Evolutionary conservation across 2,329 filamentous ascomycete genomes (phyloP), one percentile per base, ranked within the genome.

Genomic region (Fusarium chaquense): DNA sequence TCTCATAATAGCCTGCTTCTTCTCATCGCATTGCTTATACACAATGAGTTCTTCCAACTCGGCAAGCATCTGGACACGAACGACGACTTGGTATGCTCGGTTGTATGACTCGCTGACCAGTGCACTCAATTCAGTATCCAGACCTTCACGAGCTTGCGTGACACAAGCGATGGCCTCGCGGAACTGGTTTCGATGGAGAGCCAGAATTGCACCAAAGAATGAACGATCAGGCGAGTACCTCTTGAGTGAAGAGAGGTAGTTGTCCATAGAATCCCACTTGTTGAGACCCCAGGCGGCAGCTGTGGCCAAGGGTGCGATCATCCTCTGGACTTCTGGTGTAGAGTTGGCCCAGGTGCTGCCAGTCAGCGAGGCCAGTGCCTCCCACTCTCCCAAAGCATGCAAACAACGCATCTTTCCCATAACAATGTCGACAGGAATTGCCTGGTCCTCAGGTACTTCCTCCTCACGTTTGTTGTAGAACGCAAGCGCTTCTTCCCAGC

Each of bases 321-420:
- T 89, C 71, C 94, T 91, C 75, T 96, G 93, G 62, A 98, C 91
- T 67, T 98, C 96, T 7, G 91, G 87, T 6, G 90, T 90, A 10
- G 95, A 96, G 77, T 94, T 94, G 71, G 92, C 89, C 96, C 96
- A 99, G 53, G 95, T 97, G 77, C 94, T 94, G 76, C 97, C 92
- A 0, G 94, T 95, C 57, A 99, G 85, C 50, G 89, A 90, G 1
- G 95, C 97, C 18, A 99, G 85, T 6, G 93, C 90, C 72, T 98
- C 97, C 96, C 96, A 99, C 79, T 99, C 96, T 66, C 96, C 96
- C 36, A 99, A 86, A 11, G 96, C 97, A 78, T 99, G 96, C 69
- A 98, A 83, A 85, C 96, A 99, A 49, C 96, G 90, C 96, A 99
- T 99, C 82, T 99, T 99, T 71, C 96, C 96, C 94, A 99, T 98